Percentiles rank a stretch among this genome's conserved stretches.
phyloP scores from a whole-genome alignment of 192 early-diverging fungal genomes.

The Backusella circina region DNA sequence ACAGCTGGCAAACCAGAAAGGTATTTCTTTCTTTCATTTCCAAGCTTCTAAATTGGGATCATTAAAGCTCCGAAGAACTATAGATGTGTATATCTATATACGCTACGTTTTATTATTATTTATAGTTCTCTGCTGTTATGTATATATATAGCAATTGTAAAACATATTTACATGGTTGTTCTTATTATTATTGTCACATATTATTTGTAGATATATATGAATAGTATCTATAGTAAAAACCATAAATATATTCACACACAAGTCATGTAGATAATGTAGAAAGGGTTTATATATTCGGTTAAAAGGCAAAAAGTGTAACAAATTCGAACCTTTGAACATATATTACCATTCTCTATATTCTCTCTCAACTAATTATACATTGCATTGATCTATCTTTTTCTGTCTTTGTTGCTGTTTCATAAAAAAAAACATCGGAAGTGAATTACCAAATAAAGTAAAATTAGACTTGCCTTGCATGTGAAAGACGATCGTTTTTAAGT shows the following conservation, averaged over 20 bases:
- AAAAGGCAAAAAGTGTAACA: not conserved
- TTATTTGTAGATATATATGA: not conserved
- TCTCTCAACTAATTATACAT: not conserved
- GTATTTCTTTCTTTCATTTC: conserved; percentile 1
- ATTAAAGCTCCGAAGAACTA: not conserved
- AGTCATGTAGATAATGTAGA: not conserved
- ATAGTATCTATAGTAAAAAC: not conserved
- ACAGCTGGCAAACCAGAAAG: not conserved
- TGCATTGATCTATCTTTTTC: not conserved
- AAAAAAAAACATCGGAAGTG: not conserved
- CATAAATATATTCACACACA: not conserved
- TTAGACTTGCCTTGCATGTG: not conserved
- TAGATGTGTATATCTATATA: not conserved
- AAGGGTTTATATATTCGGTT: not conserved
- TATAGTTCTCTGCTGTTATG: not conserved
- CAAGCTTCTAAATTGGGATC: not conserved
- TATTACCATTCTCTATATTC: not conserved
- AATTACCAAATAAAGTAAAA: not conserved
- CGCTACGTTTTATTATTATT: not conserved
- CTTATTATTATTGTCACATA: not conserved
- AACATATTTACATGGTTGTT: not conserved
- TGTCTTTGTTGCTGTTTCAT: not conserved
- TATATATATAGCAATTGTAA: not conserved
- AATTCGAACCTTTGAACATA: not conserved
- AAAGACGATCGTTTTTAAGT: not conserved